A percentile compares a stretch with the other conserved stretches of the same genome.
Evolutionary conservation across 805 yeast genomes (phyloP).

Genomic region (Metschnikowia koreensis): DNA sequence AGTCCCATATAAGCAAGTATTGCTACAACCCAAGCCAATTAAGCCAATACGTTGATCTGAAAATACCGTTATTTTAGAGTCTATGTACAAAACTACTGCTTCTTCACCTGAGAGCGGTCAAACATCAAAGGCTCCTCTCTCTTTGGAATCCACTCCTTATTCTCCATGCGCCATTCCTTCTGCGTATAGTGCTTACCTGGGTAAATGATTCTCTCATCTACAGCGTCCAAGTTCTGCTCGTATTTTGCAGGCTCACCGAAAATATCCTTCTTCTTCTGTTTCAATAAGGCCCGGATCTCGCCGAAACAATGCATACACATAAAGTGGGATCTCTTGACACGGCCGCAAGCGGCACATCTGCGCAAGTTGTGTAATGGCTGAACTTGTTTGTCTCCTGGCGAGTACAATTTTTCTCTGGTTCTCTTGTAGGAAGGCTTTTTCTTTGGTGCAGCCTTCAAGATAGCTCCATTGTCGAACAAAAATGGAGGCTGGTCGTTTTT

Average conservation of each 20-base stretch:
- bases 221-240: constrained; percentile 50
- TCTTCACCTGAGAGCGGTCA: constrained; percentile 26
- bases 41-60: neutral
- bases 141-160: constrained; percentile 45
- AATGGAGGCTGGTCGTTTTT: constrained; percentile 35
- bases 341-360: constrained; percentile 95
- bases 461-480: constrained; percentile 61
- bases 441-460: constrained; percentile 87
- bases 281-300: constrained; percentile 77
- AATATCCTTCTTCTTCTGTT: constrained; percentile 37
- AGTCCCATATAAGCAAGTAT: no score
- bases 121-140: constrained; percentile 43
- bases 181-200: constrained; percentile 62
- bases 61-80: neutral
- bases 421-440: constrained; percentile 86
- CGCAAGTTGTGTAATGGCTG: constrained; percentile 73
- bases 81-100: constrained; percentile 12
- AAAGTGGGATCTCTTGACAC: constrained; percentile 83
- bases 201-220: constrained; percentile 64
- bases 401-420: constrained; percentile 78
- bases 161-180: constrained; percentile 28
- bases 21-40: no score
- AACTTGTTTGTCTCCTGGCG: constrained; percentile 79
- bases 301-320: constrained; percentile 90
- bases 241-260: constrained; percentile 32